A percentile compares a stretch with the other conserved stretches of the same genome.
Conservation (phyloP, 371 early-diverging fungal species). For the Mortierella sp. region DNA sequence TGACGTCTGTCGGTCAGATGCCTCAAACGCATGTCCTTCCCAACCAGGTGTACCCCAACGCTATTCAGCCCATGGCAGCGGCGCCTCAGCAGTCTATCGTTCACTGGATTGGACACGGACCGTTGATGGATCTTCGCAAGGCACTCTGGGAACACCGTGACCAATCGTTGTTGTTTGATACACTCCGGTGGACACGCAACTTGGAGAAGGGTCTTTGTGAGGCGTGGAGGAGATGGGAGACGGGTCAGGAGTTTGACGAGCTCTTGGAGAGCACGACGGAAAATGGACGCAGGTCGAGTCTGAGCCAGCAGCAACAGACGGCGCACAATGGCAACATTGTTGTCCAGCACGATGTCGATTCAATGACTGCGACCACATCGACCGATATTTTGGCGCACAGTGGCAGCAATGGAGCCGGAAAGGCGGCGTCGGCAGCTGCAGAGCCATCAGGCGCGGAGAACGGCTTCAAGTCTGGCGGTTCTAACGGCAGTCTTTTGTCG, state of each 20-base stretch:
- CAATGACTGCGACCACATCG: neutral
- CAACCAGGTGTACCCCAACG: conserved; percentile 7
- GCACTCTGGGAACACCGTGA: conserved; percentile 85
- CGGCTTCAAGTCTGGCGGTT: neutral
- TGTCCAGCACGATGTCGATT: conserved; percentile 26
- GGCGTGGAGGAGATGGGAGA: conserved; percentile 86
- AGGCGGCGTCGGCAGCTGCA: neutral
- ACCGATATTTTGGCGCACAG: neutral
- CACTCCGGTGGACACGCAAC: conserved; percentile 89
- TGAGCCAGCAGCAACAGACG: neutral
- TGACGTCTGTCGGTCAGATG: neutral
- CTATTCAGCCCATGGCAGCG: neutral
- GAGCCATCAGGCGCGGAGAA: conserved; percentile 2
- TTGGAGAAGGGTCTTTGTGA: conserved; percentile 81
- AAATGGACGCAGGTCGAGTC: conserved; percentile 1
- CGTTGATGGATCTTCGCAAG: conserved; percentile 77
- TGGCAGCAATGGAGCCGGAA: neutral
- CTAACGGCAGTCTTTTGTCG: neutral
- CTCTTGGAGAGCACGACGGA: conserved; percentile 24
- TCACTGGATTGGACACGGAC: conserved; percentile 72
- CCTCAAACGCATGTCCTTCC: neutral
- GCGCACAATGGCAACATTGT: conserved; percentile 34
- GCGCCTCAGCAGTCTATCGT: conserved; percentile 33
- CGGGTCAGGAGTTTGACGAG: conserved; percentile 70
- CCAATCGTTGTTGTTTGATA: conserved; percentile 86